These are phyloP conservation scores for Cyathus pygmaeus DNA, from an alignment of 1,284 basidiomycete species.

Conservation along the genomic window DNA sequence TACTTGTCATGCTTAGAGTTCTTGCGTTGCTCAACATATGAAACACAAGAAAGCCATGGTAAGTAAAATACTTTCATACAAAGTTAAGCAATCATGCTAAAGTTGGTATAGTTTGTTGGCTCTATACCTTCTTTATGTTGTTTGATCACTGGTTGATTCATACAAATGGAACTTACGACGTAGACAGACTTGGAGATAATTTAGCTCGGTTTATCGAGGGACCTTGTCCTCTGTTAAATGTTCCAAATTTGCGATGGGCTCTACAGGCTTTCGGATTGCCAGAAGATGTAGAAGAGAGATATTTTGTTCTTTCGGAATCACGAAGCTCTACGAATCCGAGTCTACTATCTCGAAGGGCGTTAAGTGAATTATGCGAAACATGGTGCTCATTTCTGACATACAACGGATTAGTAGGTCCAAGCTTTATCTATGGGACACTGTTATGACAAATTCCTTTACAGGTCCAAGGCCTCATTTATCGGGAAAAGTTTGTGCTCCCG, in stretches of 20 bases:
- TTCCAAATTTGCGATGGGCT: not conserved
- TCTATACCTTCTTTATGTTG: not conserved
- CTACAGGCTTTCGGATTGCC: not conserved
- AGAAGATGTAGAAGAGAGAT: not conserved
- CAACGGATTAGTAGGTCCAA: too few relatives aligned
- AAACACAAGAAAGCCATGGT: not conserved
- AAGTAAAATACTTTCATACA: not conserved
- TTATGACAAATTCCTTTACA: too few relatives aligned
- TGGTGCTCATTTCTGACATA: too few relatives aligned
- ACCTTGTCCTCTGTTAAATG: not conserved
- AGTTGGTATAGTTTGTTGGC: not conserved
- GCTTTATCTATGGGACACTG: too few relatives aligned
- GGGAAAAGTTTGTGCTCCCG: not conserved
- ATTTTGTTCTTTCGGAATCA: not conserved
- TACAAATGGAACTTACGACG: not conserved
- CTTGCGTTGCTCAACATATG: not conserved
- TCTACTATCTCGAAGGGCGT: too few relatives aligned
- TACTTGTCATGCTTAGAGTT: not conserved
- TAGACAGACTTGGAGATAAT: not conserved
- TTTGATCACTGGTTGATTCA: not conserved
- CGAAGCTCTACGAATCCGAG: too few relatives aligned
- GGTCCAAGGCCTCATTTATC: not conserved
- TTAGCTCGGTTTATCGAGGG: not conserved
- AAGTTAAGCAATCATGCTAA: not conserved
- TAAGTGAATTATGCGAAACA: too few relatives aligned